Percentiles rank a stretch among this genome's conserved stretches.
Conservation (phyloP, 75 land plant genomes). For the Cryptomeria japonica region DNA sequence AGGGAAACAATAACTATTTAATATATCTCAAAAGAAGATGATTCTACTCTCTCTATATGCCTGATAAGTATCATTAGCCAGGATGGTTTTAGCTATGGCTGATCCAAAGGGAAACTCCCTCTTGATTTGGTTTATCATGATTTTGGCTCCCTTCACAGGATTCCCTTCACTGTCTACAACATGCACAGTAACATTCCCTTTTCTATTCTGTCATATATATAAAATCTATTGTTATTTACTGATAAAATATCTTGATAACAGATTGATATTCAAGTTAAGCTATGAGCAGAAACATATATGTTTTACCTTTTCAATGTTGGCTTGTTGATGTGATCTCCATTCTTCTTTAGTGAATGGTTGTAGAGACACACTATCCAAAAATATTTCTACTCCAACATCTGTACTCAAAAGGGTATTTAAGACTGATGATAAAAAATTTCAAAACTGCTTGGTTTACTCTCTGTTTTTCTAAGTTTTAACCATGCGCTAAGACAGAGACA, state of each 20-base stretch:
- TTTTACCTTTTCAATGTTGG: conserved; percentile 40
- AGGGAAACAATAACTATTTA: neutral
- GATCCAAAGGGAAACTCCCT: conserved; percentile 59
- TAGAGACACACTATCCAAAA: conserved; percentile 66
- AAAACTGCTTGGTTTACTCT: no score
- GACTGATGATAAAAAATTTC: no score
- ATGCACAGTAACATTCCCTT: conserved; percentile 36
- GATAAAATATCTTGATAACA: neutral
- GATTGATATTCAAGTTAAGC: neutral
- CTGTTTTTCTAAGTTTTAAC: no score
- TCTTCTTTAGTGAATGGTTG: conserved; percentile 64
- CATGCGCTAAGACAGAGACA: no score
- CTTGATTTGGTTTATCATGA: conserved; percentile 20
- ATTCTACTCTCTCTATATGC: no score
- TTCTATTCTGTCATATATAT: conserved; percentile 33
- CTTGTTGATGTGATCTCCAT: conserved; percentile 64
- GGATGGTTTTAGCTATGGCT: conserved; percentile 45
- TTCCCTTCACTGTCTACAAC: conserved; percentile 28
- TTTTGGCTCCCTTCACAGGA: conserved; percentile 16
- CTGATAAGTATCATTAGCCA: conserved; percentile 45
- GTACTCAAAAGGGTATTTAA: no score
- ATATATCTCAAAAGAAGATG: no score
- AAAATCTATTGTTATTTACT: neutral
- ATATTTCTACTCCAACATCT: conserved; percentile 41
- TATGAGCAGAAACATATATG: neutral